Evolutionary conservation across 768 basidiomycete genomes (phyloP).

Genomic region (Pisolithus marmoratus): DNA sequence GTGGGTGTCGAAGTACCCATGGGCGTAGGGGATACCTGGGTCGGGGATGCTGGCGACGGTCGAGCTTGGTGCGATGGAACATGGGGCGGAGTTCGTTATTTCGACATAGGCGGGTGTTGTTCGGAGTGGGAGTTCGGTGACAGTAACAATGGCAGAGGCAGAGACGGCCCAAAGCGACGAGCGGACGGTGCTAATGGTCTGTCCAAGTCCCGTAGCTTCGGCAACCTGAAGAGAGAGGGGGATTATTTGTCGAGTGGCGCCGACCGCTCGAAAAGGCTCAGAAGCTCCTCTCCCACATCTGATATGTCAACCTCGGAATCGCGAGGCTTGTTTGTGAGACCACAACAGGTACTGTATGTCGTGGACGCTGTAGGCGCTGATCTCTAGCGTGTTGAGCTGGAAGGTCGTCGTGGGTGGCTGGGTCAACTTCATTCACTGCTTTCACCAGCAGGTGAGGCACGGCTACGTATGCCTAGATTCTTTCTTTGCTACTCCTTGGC

Average conservation of each 20-base stretch:
- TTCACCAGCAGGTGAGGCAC: neutral
- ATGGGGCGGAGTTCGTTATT: conserved; percentile 78
- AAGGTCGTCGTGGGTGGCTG: neutral
- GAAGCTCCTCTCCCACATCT: conserved; percentile 64
- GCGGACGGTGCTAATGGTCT: conserved; percentile 39
- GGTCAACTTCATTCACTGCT: neutral
- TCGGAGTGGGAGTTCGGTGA: conserved; percentile 61
- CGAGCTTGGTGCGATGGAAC: conserved; percentile 84
- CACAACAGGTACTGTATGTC: conserved; percentile 83
- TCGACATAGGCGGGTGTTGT: conserved; percentile 59
- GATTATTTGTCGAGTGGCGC: conserved; percentile 38
- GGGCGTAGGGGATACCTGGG: conserved; percentile 41
- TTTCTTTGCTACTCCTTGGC: conserved; percentile 5
- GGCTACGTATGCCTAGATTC: neutral
- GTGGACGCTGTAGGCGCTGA: conserved; percentile 74
- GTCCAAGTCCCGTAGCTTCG: conserved; percentile 28
- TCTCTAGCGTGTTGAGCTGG: conserved; percentile 32
- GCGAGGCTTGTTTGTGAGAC: conserved; percentile 73
- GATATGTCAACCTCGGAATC: conserved; percentile 58
- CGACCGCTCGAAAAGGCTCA: conserved; percentile 50
- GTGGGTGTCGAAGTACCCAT: conserved; percentile 88
- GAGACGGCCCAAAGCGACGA: conserved; percentile 17
- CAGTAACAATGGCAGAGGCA: conserved; percentile 31
- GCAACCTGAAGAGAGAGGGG: conserved; percentile 49
- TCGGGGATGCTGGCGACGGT: conserved; percentile 46